Evolutionary conservation across 345 rosid genomes (phyloP).

Genomic region (Balakata baccata): DNA sequence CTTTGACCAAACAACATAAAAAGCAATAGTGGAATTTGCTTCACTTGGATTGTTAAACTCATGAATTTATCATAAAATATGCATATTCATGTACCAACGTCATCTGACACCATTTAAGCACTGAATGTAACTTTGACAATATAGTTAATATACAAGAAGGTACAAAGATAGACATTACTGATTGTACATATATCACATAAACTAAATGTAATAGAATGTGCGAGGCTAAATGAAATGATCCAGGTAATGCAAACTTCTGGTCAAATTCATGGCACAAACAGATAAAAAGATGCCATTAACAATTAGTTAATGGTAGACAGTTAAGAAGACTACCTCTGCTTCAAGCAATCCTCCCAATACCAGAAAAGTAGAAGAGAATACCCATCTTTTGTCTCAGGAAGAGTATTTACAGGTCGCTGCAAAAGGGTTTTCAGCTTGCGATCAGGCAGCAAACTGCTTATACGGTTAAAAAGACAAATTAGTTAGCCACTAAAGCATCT

Average conservation of each 20-base stretch:
- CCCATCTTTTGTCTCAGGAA: slow-evolving; percentile 90
- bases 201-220: not conserved
- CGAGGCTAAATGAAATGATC: not conserved
- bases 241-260: not conserved
- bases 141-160: too few relatives aligned
- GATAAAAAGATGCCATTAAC: not conserved
- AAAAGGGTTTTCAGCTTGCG: slow-evolving; percentile 85
- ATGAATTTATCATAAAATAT: not conserved
- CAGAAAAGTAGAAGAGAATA: slow-evolving; percentile 83
- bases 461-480: not conserved
- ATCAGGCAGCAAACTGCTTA: slow-evolving; percentile 79
- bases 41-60: too few relatives aligned
- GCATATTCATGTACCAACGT: too few relatives aligned
- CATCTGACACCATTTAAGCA: not conserved
- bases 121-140: not conserved
- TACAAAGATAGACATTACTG: not conserved
- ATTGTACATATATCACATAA: not conserved
- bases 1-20: too few relatives aligned
- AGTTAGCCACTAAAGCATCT: not conserved
- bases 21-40: too few relatives aligned
- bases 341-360: slow-evolving; percentile 98
- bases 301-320: not conserved
- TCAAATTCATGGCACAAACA: not conserved
- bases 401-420: slow-evolving; percentile 63
- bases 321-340: slow-evolving; percentile 58